These are phyloP conservation scores for Poa pratensis DNA, from an alignment of 176 grass and related monocot species.

Conservation along the genomic window DNA sequence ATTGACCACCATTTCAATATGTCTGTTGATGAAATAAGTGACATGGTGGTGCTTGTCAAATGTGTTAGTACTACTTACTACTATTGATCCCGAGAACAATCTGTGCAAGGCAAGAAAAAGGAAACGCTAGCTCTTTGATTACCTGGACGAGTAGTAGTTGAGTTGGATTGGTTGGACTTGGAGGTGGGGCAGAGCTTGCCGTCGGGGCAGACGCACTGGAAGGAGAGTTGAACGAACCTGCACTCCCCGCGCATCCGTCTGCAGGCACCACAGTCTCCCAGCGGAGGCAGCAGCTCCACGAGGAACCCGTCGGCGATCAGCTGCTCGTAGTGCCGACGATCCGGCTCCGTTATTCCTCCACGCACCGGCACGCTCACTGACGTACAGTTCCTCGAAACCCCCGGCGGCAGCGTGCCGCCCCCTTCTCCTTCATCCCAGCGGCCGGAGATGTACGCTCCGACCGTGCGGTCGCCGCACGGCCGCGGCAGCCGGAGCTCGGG, in stretches of 20 bases:
- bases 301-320: constrained; percentile 51
- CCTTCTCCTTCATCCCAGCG: background rate
- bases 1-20: background rate
- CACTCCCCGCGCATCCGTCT: constrained; percentile 40
- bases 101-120: background rate
- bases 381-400: background rate
- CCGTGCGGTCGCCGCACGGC: background rate
- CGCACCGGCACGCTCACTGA: constrained; percentile 37
- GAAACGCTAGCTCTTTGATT: background rate
- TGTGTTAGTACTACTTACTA: no score
- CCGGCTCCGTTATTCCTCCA: background rate
- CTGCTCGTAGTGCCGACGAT: background rate
- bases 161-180: background rate
- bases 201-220: constrained; percentile 54
- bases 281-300: background rate
- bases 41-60: background rate
- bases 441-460: background rate
- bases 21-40: background rate
- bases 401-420: background rate
- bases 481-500: no score
- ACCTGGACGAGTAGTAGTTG: background rate
- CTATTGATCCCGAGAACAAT: background rate
- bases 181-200: background rate
- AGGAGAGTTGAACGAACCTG: constrained; percentile 12
- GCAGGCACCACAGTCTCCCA: constrained; percentile 35